Percentiles rank a stretch among this genome's conserved stretches.
phyloP scores from a whole-genome alignment of 129 eudicot species.

The Flaveria sonorensis region DNA sequence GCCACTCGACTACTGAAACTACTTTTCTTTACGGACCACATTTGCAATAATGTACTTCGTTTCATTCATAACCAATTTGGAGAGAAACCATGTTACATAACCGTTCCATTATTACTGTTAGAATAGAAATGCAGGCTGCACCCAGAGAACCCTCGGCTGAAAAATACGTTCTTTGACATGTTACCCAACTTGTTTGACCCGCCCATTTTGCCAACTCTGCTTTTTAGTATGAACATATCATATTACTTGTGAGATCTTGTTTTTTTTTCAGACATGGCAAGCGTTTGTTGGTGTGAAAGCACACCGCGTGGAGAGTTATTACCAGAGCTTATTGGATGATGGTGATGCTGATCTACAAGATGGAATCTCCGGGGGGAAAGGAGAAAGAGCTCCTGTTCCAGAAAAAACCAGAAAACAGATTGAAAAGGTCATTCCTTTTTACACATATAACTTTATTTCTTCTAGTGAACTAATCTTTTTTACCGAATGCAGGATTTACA shows the following conservation, averaged over 20 bases:
- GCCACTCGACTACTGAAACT: too few relatives aligned
- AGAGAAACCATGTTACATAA: too few relatives aligned
- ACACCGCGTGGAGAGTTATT: slow-evolving; percentile 78
- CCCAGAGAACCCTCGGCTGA: too few relatives aligned
- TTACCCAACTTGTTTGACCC: not conserved
- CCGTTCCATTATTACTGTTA: too few relatives aligned
- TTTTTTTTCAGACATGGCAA: slow-evolving; percentile 81
- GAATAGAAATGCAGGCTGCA: too few relatives aligned
- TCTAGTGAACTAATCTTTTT: slow-evolving; percentile 36
- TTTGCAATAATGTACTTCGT: too few relatives aligned
- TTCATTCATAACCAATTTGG: too few relatives aligned
- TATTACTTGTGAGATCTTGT: slow-evolving; percentile 15
- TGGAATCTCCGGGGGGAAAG: slow-evolving; percentile 13
- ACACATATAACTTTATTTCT: slow-evolving; percentile 17
- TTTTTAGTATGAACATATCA: too few relatives aligned
- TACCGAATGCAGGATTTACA: slow-evolving; percentile 69
- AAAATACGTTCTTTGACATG: too few relatives aligned
- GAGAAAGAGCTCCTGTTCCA: slow-evolving; percentile 33
- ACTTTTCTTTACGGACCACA: too few relatives aligned
- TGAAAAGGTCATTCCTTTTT: slow-evolving; percentile 83
- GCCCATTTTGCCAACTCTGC: not conserved
- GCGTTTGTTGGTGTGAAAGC: slow-evolving; percentile 88
- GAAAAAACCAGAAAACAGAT: slow-evolving; percentile 88
- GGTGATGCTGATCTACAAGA: slow-evolving; percentile 25
- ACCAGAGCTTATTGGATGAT: slow-evolving; percentile 70